Base-by-base conservation (phyloP, 1,284 basidiomycete genomes). In the Microbotryum violaceum region DNA sequence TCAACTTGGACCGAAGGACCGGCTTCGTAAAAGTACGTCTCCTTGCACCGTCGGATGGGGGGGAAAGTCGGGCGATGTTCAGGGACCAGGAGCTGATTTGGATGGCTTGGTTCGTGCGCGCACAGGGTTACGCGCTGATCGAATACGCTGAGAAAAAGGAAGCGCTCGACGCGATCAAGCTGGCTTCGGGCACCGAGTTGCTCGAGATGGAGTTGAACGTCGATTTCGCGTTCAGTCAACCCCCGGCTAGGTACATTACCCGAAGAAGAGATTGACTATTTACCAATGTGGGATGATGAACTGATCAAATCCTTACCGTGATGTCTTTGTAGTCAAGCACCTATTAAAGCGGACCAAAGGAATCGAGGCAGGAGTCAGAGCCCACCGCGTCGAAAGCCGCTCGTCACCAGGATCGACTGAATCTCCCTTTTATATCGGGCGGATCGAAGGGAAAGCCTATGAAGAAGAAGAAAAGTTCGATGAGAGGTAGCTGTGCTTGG, bases 1-100 rank as follows among this genome's bases (percentile, higher is more conserved):
- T 99, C 74, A 97, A 97, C 74, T 80, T 99, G 57, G 96, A 99
- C 79, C 84, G 94, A 63, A 83, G 96, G 65, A 98, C 96, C 12
- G 94, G 94, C 74, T 99, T 97, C 78, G 94, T 98, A 71, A 99
- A 98, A 87, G 94, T 78, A 54, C 58, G 71, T 63, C 33, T 29
- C 44, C 6, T 27, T 27, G 46, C 46, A 47, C 18, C 21, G 2
- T 59, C 4, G n/a, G 21, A 46, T 23, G 6, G 33, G 3, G n/a
- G 25, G 25, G n/a, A n/a, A n/a, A n/a, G n/a, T n/a, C n/a, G 2
- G 56, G 25, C 42, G 5, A 12, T 18, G 14, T 52, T 56, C 8
- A 23, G 14, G 18, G 7, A 7, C 5, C 16, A 21, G n/a, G 21
- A 46, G 21, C 44, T 8, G 5, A 23, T 7, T 20, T 44, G 5